These are phyloP conservation scores for Wickerhamomyces ciferrii DNA, from an alignment of 805 yeast genomes.

Conservation along the genomic window DNA sequence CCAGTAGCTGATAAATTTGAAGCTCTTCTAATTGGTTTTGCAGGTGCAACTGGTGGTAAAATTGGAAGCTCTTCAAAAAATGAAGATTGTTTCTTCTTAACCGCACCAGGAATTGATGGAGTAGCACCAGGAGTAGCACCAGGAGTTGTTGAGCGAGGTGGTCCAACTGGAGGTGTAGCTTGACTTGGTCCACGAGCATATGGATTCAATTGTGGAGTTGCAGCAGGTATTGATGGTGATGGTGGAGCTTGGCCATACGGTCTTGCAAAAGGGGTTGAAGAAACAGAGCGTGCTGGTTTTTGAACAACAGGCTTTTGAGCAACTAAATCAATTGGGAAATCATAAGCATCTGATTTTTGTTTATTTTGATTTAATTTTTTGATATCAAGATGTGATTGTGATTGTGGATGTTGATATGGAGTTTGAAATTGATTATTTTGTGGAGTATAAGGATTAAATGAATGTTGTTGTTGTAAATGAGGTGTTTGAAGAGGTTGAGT, in stretches of 20 bases:
- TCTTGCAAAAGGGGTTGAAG: constrained; percentile 10
- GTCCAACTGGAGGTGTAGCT: neutral
- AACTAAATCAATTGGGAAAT: constrained; percentile 58
- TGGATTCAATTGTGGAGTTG: neutral
- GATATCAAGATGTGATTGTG: constrained; percentile 15
- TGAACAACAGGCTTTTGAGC: constrained; percentile 24
- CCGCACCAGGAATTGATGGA: neutral
- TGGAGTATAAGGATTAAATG: constrained; percentile 1
- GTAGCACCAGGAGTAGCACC: constrained; percentile 2
- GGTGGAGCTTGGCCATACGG: constrained; percentile 3
- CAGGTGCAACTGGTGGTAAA: constrained; percentile 19
- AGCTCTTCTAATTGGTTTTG: constrained; percentile 8
- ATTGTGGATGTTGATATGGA: neutral
- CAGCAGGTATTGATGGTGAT: neutral
- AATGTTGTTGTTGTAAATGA: neutral
- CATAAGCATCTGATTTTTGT: constrained; percentile 71
- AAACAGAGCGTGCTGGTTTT: constrained; percentile 9
- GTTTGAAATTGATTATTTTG: neutral
- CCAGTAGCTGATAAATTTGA: constrained; percentile 1
- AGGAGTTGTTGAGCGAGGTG: neutral
- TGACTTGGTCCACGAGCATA: neutral
- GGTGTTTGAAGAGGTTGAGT: neutral
- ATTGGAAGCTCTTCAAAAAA: constrained; percentile 60
- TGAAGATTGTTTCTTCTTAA: constrained; percentile 29
- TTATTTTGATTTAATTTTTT: constrained; percentile 39